Evolutionary conservation across 73 alveolate genomes (phyloP).

Genomic region (Breviolum minutum): DNA sequence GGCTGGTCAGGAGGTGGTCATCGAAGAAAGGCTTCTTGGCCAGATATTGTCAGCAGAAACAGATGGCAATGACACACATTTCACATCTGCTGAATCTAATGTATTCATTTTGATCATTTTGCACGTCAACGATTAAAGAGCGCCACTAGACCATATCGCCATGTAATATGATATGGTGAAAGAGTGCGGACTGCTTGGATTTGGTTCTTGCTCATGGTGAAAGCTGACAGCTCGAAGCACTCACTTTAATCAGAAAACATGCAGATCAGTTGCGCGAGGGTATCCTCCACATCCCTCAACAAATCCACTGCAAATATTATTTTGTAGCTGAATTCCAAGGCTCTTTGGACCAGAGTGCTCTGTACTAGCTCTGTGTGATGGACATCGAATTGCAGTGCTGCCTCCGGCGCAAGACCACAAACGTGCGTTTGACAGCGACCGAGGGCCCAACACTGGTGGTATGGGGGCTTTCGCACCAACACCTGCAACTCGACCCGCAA

Average conservation of each 20-base stretch:
- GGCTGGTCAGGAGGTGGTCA: slow-evolving; percentile 87
- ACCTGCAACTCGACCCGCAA: slow-evolving; percentile 25
- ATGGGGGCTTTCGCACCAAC: slow-evolving; percentile 95
- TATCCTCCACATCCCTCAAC: not conserved
- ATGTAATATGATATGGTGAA: too few relatives aligned
- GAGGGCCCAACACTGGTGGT: slow-evolving; percentile 95
- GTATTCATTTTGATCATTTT: too few relatives aligned
- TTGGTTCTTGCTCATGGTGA: too few relatives aligned
- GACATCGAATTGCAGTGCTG: slow-evolving; percentile 82
- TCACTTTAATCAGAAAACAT: too few relatives aligned
- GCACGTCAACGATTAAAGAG: too few relatives aligned
- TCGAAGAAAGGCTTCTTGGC: slow-evolving; percentile 40
- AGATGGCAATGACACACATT: not conserved
- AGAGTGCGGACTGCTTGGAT: too few relatives aligned
- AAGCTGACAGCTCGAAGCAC: too few relatives aligned
- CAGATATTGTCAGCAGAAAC: not conserved
- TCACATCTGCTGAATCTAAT: not conserved
- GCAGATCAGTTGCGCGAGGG: too few relatives aligned
- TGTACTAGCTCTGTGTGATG: slow-evolving; percentile 80
- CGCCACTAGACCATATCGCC: too few relatives aligned
- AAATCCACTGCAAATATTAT: not conserved
- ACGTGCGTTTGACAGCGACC: slow-evolving; percentile 71
- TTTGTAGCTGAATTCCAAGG: not conserved
- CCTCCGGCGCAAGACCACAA: slow-evolving; percentile 94
- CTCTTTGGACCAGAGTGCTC: slow-evolving; percentile 90